These are phyloP conservation scores for Mimosa pudica DNA, from an alignment of 306 rosid species.

Conservation along the genomic window DNA sequence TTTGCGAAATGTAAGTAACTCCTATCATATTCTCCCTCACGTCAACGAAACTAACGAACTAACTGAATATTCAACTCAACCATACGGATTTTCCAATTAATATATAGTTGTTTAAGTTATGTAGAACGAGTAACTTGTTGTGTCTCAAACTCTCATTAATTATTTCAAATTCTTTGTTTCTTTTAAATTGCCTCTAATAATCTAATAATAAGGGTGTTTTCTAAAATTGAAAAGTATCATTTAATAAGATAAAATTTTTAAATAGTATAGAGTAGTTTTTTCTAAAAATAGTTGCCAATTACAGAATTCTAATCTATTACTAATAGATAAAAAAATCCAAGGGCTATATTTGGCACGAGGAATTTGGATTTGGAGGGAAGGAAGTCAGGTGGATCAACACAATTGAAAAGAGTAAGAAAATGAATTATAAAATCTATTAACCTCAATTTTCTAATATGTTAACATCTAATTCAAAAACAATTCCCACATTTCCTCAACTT, in stretches of 20 bases:
- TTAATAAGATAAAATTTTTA: neutral
- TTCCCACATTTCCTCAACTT: no score
- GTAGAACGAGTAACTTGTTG: neutral
- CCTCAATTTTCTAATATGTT: no score
- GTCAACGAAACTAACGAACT: conserved; percentile 4
- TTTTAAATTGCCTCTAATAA: neutral
- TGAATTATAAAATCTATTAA: no score
- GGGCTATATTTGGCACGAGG: no score
- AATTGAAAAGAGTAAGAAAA: no score
- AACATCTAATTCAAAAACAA: no score
- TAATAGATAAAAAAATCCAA: no score
- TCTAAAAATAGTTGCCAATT: no score
- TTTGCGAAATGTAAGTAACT: conserved; percentile 57
- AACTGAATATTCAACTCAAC: neutral
- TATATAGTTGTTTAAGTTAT: neutral
- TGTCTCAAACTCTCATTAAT: neutral
- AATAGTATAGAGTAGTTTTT: no score
- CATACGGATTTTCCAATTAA: neutral
- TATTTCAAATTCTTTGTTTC: neutral
- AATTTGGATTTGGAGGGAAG: no score
- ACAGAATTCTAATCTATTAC: neutral
- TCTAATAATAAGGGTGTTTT: neutral
- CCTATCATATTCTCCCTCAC: conserved; percentile 28
- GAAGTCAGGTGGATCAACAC: no score
- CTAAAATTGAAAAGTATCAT: neutral